These are phyloP conservation scores for Skeletonema grethae DNA, from an alignment of 108 stramenopile genomes.

Conservation along the genomic window DNA sequence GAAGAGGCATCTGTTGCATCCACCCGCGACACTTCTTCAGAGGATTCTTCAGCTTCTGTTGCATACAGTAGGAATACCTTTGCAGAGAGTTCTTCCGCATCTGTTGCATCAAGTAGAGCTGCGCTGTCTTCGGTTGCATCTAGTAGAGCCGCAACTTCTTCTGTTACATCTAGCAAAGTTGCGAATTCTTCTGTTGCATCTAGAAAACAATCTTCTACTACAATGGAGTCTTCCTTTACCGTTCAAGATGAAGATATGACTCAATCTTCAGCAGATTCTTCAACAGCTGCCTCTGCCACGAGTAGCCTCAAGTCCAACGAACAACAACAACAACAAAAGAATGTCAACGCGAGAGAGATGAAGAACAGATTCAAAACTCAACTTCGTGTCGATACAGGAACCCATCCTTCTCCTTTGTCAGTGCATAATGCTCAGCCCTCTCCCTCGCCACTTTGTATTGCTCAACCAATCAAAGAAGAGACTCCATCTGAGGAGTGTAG, in stretches of 20 bases:
- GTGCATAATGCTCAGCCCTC: neutral
- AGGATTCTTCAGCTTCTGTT: conserved; percentile 4
- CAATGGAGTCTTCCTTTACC: too few relatives aligned
- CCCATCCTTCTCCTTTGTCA: neutral
- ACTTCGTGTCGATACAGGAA: neutral
- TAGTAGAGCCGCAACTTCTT: neutral
- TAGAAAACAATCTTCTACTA: neutral
- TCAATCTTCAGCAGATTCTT: neutral
- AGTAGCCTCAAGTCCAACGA: neutral
- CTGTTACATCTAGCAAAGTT: neutral
- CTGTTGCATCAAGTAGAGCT: neutral
- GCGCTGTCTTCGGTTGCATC: neutral
- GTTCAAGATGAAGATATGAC: too few relatives aligned
- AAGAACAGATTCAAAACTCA: neutral
- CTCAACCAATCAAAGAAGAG: neutral
- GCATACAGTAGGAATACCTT: neutral
- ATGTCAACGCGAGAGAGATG: neutral
- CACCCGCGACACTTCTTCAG: neutral
- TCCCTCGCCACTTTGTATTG: neutral
- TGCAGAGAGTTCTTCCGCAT: neutral
- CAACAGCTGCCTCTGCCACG: neutral
- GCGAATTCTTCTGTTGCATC: neutral
- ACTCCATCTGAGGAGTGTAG: neutral
- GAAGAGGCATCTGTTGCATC: conserved; percentile 8
- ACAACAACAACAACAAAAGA: too few relatives aligned